phyloP scores from a whole-genome alignment of 2,329 filamentous ascomycete species.

The Rhinocladiella mackenziei region DNA sequence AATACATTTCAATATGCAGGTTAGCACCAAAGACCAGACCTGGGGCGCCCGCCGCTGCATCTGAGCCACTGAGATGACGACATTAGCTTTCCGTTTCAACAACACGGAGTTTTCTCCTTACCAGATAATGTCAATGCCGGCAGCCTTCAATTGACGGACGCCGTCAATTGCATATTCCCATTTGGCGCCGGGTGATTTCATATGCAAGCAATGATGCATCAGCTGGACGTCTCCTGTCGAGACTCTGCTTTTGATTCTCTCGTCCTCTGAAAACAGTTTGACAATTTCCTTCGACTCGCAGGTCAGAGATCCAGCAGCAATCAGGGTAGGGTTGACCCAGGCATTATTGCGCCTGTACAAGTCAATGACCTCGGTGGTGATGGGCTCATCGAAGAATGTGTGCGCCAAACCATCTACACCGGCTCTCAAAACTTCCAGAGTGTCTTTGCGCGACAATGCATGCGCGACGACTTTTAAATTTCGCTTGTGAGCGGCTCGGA shows the following conservation, averaged over 20 bases:
- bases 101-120: too few relatives aligned
- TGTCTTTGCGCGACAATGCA: conserved; percentile 29
- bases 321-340: conserved; percentile 14
- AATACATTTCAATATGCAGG: conserved; percentile 29
- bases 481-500: conserved; percentile 36
- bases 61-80: conserved; percentile 18
- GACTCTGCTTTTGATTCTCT: too few relatives aligned
- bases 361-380: conserved; percentile 8
- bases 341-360: conserved; percentile 7
- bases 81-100: too few relatives aligned
- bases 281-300: conserved; percentile 3
- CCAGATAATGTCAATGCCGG: conserved; percentile 9
- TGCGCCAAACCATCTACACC: conserved; percentile 35
- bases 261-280: conserved; percentile 7
- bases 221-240: neutral
- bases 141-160: conserved; percentile 10
- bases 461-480: conserved; percentile 33
- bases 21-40: conserved; percentile 12
- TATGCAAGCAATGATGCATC: conserved; percentile 3
- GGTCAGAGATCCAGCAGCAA: conserved; percentile 5
- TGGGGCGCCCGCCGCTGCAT: conserved; percentile 7
- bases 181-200: conserved; percentile 3
- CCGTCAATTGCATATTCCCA: conserved; percentile 17
- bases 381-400: conserved; percentile 33
- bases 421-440: conserved; percentile 31